A percentile compares a stretch with the other conserved stretches of the same genome.
These are phyloP conservation scores for Nematocida sp. DNA, from an alignment of 371 early-diverging fungal genomes.

Conservation along the genomic window DNA sequence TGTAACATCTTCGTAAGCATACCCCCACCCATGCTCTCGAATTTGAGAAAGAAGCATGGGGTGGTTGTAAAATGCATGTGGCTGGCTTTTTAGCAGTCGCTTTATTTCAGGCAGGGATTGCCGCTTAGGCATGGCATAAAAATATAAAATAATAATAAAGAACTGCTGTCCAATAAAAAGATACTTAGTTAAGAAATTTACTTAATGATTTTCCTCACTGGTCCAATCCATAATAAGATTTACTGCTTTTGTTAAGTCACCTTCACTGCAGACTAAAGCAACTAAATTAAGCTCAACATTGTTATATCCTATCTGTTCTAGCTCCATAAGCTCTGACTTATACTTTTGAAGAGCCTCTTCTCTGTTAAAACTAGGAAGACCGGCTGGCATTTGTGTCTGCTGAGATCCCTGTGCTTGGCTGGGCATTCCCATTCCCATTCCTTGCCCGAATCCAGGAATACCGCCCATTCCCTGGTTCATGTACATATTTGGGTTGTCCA, in stretches of 20 bases:
- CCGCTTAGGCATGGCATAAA: neutral
- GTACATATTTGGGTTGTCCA: constrained; percentile 16
- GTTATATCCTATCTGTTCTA: constrained; percentile 79
- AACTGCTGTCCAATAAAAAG: neutral
- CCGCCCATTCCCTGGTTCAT: constrained; percentile 19
- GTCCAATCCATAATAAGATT: constrained; percentile 54
- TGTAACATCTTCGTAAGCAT: neutral
- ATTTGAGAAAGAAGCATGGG: constrained; percentile 36
- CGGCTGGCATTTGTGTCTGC: constrained; percentile 10
- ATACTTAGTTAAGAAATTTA: constrained; percentile 6
- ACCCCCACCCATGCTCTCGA: neutral
- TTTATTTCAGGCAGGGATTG: constrained; percentile 20
- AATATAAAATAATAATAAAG: constrained; percentile 47
- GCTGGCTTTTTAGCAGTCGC: neutral
- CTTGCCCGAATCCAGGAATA: constrained; percentile 14
- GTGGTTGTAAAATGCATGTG: constrained; percentile 51
- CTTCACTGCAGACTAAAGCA: constrained; percentile 75
- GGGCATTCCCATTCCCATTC: neutral
- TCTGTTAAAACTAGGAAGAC: constrained; percentile 41
- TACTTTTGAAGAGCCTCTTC: constrained; percentile 69
- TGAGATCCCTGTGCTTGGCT: neutral
- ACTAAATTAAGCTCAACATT: constrained; percentile 75
- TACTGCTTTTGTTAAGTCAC: constrained; percentile 72
- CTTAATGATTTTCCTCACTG: constrained; percentile 6
- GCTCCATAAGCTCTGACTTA: constrained; percentile 73